Conservation (phyloP, 2,329 filamentous ascomycete genomes). For the Fusarium solani-melongenae region DNA sequence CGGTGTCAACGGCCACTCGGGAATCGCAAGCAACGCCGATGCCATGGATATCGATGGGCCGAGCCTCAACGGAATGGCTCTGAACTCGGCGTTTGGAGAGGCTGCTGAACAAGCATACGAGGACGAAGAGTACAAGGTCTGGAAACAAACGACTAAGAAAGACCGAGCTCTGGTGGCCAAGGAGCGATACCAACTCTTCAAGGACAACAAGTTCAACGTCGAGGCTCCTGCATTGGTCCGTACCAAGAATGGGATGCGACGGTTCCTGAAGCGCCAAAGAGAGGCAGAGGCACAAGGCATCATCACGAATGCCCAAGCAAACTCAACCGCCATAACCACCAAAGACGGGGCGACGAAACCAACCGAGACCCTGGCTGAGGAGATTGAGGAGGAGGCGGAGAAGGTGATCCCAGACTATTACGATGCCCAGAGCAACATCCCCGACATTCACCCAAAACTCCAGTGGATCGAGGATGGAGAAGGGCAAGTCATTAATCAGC, state of each 20-base stretch:
- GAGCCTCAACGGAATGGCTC: slow-evolving; percentile 72
- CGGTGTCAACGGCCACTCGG: slow-evolving; percentile 74
- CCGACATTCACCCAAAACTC: slow-evolving; percentile 81
- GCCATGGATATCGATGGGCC: slow-evolving; percentile 88
- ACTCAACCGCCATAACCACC: slow-evolving; percentile 53
- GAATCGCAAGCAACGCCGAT: slow-evolving; percentile 80
- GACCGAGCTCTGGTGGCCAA: slow-evolving; percentile 88
- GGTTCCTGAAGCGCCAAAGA: slow-evolving; percentile 84
- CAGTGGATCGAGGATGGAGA: slow-evolving; percentile 92
- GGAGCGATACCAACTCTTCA: slow-evolving; percentile 87
- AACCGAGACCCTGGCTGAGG: slow-evolving; percentile 87
- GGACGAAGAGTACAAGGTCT: slow-evolving; percentile 96
- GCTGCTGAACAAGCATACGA: slow-evolving; percentile 81
- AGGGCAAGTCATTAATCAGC: slow-evolving; percentile 88
- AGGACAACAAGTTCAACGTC: slow-evolving; percentile 82
- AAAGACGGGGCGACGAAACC: slow-evolving; percentile 60
- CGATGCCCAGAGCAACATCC: slow-evolving; percentile 85
- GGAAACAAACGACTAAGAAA: slow-evolving; percentile 99
- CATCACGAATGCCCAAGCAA: slow-evolving; percentile 50
- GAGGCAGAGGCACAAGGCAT: slow-evolving; percentile 67
- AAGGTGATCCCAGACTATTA: slow-evolving; percentile 94
- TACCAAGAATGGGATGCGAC: slow-evolving; percentile 88
- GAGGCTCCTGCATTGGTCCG: slow-evolving; percentile 90
- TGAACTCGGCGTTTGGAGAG: slow-evolving; percentile 73
- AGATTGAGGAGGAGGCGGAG: slow-evolving; percentile 91